Percentiles rank a stretch among this genome's conserved stretches.
phyloP scores from a whole-genome alignment of 2,329 filamentous ascomycete genomes.

The Fusarium mangiferae region DNA sequence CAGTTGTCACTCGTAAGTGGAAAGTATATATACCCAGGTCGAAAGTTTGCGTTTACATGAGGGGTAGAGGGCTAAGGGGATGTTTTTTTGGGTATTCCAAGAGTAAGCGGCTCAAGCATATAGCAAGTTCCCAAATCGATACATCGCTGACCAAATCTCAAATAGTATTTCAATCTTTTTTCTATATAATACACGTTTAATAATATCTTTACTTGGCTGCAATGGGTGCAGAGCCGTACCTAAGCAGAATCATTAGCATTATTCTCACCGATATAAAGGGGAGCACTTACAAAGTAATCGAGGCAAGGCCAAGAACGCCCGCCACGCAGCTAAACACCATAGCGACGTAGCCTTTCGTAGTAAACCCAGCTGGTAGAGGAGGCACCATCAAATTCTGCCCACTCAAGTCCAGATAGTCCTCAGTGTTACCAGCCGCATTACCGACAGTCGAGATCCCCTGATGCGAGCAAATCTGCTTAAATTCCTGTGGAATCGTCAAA shows the following conservation, averaged over 20 bases:
- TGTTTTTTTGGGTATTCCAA: too few relatives aligned
- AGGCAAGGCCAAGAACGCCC: accelerated
- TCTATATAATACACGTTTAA: accelerated
- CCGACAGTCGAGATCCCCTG: background rate
- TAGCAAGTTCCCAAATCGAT: accelerated
- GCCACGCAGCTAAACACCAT: background rate
- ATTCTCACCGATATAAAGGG: accelerated
- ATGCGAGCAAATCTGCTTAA: background rate
- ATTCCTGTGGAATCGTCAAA: background rate
- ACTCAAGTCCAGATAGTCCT: background rate
- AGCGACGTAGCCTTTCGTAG: background rate
- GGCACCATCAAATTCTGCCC: background rate
- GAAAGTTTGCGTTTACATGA: conserved; percentile 44
- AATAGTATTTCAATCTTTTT: too few relatives aligned
- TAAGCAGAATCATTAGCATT: accelerated
- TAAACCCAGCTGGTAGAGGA: accelerated
- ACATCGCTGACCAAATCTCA: accelerated
- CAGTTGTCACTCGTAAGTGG: conserved; percentile 49
- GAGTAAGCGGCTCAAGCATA: accelerated
- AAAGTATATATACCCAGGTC: conserved; percentile 47
- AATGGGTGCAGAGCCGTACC: background rate
- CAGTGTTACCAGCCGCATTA: background rate
- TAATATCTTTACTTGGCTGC: background rate
- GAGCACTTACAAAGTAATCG: background rate
- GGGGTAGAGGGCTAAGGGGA: too few relatives aligned